phyloP scores from a whole-genome alignment of 140 eudicot species.

The Ambrosia hybrid region DNA sequence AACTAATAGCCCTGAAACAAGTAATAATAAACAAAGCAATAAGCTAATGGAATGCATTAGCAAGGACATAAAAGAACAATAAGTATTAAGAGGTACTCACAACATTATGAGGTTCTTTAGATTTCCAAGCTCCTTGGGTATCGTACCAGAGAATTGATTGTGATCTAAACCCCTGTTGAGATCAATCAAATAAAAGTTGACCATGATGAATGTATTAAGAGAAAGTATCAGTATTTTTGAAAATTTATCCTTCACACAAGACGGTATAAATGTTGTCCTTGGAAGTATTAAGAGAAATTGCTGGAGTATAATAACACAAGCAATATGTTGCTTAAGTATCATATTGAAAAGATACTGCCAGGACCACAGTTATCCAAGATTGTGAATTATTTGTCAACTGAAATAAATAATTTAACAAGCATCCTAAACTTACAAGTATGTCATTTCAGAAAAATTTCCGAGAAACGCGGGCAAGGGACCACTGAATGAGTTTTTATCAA shows the following conservation, averaged over 20 bases:
- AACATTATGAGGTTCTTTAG: slow-evolving; percentile 37
- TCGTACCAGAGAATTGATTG: slow-evolving; percentile 40
- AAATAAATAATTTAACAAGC: neutral
- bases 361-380: too few relatives aligned
- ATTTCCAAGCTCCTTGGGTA: slow-evolving; percentile 54
- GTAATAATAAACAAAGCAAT: neutral
- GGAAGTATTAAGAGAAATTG: too few relatives aligned
- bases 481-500: slow-evolving; percentile 48
- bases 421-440: slow-evolving; percentile 34
- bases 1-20: slow-evolving; percentile 55
- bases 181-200: neutral
- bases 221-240: too few relatives aligned
- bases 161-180: slow-evolving; percentile 41
- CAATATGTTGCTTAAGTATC: neutral
- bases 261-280: neutral
- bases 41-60: neutral
- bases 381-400: neutral
- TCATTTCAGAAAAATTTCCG: slow-evolving; percentile 44
- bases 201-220: too few relatives aligned
- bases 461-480: slow-evolving; percentile 46
- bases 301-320: too few relatives aligned
- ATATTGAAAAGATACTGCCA: neutral
- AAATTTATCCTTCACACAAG: too few relatives aligned
- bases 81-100: neutral
- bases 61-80: too few relatives aligned